Evolutionary conservation across 345 rosid genomes (phyloP), one percentile per base, ranked within the genome.

Genomic region (Heritiera fomes): DNA sequence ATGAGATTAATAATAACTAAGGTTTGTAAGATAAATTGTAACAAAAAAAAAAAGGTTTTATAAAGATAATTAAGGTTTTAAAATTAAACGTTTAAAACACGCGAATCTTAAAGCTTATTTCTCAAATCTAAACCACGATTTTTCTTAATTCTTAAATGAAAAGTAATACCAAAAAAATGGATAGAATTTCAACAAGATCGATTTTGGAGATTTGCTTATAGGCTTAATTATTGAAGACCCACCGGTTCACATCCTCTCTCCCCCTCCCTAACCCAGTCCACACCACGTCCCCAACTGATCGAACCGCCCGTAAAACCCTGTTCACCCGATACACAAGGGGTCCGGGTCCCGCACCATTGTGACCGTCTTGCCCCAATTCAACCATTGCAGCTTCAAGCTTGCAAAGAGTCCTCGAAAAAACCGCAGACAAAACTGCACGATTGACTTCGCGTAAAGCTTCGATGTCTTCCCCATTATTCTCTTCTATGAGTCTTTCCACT

Each of bases 401-500:
- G 71, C 45, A 23, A 14, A 93, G 82, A 2, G 98, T 89, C 83
- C 87, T 86, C 32, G 86, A 68, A 84, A 95, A 91, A 45, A 97
- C 94, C 47, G 87, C 87, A 38, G 91, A 83, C 28, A 95, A 73
- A 58, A 86, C 94, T 47, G 70, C 32, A 1, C 92, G 87, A 64
- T 93, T 95, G 68, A 93, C 88, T 76, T 90, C 89, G 4, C 53
- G 80, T 64, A 93, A 84, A 11, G 80, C 89, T 59, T 72, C 81
- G 20, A 82, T 59, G 72, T 92, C 80, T 41, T 87, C 92, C 28
- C 56, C 63, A 3, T 81, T 89, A 56, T 95, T 95, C 79, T 95
- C 98, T 1, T 90, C 94, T 77, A 93, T 89, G 30, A 93, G 75
- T 79, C 75, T 84, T 92, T 95, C 97, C 11, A 95, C 98, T 34